Base-by-base conservation (phyloP, 2,329 filamentous ascomycete genomes). In the Cyclaneusma minus region DNA sequence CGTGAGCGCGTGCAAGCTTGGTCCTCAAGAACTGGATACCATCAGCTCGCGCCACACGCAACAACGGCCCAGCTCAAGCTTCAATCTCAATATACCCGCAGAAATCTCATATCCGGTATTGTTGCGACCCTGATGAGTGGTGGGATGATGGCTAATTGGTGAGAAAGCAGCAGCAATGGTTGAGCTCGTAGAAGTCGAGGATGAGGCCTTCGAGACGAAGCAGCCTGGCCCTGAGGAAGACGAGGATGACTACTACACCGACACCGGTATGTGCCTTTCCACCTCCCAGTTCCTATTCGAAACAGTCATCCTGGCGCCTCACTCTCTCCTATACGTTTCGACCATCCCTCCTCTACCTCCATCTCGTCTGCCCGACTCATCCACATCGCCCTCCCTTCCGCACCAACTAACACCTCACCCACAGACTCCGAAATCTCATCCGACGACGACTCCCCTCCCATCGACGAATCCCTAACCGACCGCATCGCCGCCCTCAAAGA, bases 161-260 rank as follows among this genome's bases (percentile, higher is more conserved):
- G n/a, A n/a, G n/a, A n/a, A n/a, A n/a, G n/a, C n/a, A n/a, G n/a
- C n/a, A n/a, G 74, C 55, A 45, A 94, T 95, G 87, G 87, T 95
- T 55, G 83, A 87, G 58, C 81, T 95, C 50, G 81, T 83, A 51
- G 87, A 95, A 64, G 87, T 95, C 49, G 77, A 91, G 51, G 87
- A 95, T 52, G 85, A 94, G 67, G 81, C 91, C 58, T 92, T 94
- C 64, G 65, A 77, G 58, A 62, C 69, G 52, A 60, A 66, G 42
- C 74, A 78, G 54, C 58, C 64, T 40, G 74, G 78, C 46, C 58
- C 72, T 35, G 62, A 68, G 31, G 69, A 74, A 33, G 75, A 84
- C 41, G 77, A 89, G 22, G 67, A 70, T 29, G 82, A 91, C 32
- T 85, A 85, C 49, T 92, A 80, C 62, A 89, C 80, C 40, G 87